Evolutionary conservation across 1,284 basidiomycete species (phyloP), one percentile per base, ranked within the genome.

Genomic region (Leccinum huronense): DNA sequence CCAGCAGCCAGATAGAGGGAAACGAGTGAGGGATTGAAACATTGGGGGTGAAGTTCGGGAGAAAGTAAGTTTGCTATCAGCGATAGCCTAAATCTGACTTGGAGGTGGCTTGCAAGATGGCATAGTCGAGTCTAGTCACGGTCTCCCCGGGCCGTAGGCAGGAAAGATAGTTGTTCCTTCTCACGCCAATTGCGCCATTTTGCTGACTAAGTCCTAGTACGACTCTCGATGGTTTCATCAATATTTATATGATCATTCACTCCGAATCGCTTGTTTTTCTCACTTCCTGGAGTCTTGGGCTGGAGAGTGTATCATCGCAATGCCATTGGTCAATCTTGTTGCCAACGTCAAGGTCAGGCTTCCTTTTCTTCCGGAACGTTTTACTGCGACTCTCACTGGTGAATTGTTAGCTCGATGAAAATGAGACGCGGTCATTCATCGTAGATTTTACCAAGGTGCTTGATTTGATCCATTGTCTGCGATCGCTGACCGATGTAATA

Each of bases 341-440:
- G 86, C 86, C n/a, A 89, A 88, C 73, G 84, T 87, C 67, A 80
- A 84, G 73, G 84, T 82, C 65, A 57, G 68, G 19, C 33, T 10
- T 63, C 31, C 9, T 36, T n/a, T 30, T n/a, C 13, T 56, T 31
- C 16, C 38, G 31, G 7, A 4, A 30, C 16, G 13, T 38, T 64
- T 45, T 33, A 27, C n/a, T 57, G 27, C 23, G 45, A 56, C 16
- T 53, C 36, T 57, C 23, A 31, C 23, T 27, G 23, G 1, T 40
- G 54, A 42, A 59, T 40, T 27, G 10, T 55, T 14, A 59, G 61
- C 59, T 66, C 16, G 31, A 51, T 11, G 59, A 69, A 45, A 61
- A 63, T 9, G 60, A 63, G 38, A 61, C 57, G 7, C 56, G 60
- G 27, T 27, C 56, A 9, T 63, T 64, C 60, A 30, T 67, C 53